Evolutionary conservation across 1,139 yeast genomes (phyloP).

Genomic region (Trichomonascaceae sp.): DNA sequence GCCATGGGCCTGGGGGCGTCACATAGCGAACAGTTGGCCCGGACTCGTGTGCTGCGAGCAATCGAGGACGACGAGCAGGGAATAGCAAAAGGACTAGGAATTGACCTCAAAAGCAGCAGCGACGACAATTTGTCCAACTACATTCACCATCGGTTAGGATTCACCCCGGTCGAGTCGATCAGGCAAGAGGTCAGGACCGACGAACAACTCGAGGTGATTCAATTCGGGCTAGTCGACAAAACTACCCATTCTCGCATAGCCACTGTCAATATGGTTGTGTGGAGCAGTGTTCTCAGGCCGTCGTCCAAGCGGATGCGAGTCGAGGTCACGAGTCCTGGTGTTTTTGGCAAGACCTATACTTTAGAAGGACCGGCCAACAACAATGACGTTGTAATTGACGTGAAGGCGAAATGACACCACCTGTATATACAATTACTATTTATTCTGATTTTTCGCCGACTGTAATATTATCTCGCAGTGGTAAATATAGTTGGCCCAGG

Average conservation of each 20-base stretch:
- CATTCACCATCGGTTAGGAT: not conserved
- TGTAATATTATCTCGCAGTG: no score
- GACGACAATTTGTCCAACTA: no score
- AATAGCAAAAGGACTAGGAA: constrained; percentile 7
- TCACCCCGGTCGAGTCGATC: not conserved
- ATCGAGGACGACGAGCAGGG: constrained; percentile 13
- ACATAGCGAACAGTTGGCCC: constrained; percentile 7
- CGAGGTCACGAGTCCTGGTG: not conserved
- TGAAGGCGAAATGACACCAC: not conserved
- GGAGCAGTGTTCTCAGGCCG: not conserved
- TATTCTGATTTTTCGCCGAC: constrained; percentile 4
- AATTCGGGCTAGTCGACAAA: not conserved
- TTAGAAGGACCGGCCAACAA: constrained; percentile 3
- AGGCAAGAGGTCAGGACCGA: no score
- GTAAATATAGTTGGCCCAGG: no score
- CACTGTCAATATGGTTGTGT: not conserved
- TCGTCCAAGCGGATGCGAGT: not conserved
- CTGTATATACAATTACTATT: constrained; percentile 2
- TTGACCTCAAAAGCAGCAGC: not conserved
- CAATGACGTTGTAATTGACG: not conserved
- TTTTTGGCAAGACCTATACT: constrained; percentile 6
- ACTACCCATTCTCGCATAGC: not conserved
- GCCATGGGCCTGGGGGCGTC: no score
- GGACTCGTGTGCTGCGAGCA: constrained; percentile 12
- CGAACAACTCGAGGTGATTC: not conserved